phyloP scores from a whole-genome alignment of 768 basidiomycete species.

The Botryobasidium botryosum region DNA sequence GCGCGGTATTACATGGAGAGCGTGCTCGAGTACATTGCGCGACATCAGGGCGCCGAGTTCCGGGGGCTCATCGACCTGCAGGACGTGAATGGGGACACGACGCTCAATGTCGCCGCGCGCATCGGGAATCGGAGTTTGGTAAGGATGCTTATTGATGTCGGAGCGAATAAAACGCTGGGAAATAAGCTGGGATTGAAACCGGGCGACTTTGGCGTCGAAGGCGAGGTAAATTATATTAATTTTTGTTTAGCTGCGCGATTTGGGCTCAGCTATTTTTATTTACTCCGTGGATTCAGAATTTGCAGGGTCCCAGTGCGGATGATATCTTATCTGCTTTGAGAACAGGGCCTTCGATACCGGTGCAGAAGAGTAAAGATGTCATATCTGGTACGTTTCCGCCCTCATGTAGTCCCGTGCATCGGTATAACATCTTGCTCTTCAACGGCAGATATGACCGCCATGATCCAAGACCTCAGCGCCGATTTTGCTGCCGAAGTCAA shows the following conservation, averaged over 20 bases:
- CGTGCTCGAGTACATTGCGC: constrained; percentile 72
- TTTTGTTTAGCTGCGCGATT: not conserved
- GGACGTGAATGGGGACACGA: constrained; percentile 92
- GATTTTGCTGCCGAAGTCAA: constrained; percentile 78
- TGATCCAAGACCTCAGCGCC: constrained; percentile 60
- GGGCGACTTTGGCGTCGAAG: constrained; percentile 88
- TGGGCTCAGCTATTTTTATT: not conserved
- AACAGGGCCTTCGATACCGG: constrained; percentile 54
- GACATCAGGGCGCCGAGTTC: constrained; percentile 51
- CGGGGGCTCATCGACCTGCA: constrained; percentile 72
- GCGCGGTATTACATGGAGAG: constrained; percentile 88
- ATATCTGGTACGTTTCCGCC: constrained; percentile 37
- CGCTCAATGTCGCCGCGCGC: constrained; percentile 84
- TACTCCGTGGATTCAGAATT: constrained; percentile 6
- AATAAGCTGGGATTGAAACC: constrained; percentile 91
- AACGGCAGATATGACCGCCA: constrained; percentile 56
- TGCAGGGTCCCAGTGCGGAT: constrained; percentile 30
- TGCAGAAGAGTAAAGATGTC: constrained; percentile 80
- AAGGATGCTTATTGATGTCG: constrained; percentile 73
- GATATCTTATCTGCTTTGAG: constrained; percentile 63
- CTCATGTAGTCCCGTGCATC: not conserved
- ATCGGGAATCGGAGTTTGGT: constrained; percentile 84
- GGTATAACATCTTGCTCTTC: constrained; percentile 8
- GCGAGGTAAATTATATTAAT: constrained; percentile 20
- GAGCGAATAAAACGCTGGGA: constrained; percentile 71